A percentile compares a stretch with the other conserved stretches of the same genome.
Evolutionary conservation across 2,329 filamentous ascomycete species (phyloP).

Genomic region (Rhexocercosporidium sp.): DNA sequence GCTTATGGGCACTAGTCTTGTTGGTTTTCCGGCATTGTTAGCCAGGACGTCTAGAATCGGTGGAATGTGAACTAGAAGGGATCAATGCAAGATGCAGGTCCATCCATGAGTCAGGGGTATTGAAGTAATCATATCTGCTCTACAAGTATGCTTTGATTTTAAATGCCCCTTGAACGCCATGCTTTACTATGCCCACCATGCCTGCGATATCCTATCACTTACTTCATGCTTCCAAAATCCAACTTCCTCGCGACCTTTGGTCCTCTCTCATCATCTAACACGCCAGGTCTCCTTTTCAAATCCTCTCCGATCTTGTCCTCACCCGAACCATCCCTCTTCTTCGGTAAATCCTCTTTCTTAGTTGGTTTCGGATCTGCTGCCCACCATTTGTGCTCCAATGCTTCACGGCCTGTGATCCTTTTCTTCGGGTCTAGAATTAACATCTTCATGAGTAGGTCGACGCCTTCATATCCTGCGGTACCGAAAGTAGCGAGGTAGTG

Average conservation of each 20-base stretch:
- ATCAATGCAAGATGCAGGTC: not conserved
- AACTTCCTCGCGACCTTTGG: conserved; percentile 58
- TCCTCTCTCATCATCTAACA: conserved; percentile 70
- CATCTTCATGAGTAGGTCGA: conserved; percentile 87
- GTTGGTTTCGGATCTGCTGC: conserved; percentile 82
- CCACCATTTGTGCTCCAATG: conserved; percentile 89
- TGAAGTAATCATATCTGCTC: not conserved
- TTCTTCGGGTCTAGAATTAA: conserved; percentile 85
- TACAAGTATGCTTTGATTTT: not conserved
- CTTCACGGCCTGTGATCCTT: conserved; percentile 76
- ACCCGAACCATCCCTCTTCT: conserved; percentile 66
- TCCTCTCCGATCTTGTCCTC: conserved; percentile 81
- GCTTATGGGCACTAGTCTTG: not conserved
- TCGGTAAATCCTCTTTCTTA: conserved; percentile 79
- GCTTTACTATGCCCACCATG: not conserved
- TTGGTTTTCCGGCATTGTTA: not conserved
- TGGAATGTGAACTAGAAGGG: not conserved
- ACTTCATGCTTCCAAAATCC: conserved; percentile 40
- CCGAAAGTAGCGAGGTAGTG: conserved; percentile 80
- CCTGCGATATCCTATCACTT: not conserved
- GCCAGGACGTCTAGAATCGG: not conserved
- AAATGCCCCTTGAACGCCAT: not conserved
- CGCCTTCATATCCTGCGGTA: conserved; percentile 79
- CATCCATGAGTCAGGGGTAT: not conserved
- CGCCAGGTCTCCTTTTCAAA: conserved; percentile 75